Evolutionary conservation across 371 early-diverging fungal species (phyloP).

Genomic region (Apophysomyces elegans): DNA sequence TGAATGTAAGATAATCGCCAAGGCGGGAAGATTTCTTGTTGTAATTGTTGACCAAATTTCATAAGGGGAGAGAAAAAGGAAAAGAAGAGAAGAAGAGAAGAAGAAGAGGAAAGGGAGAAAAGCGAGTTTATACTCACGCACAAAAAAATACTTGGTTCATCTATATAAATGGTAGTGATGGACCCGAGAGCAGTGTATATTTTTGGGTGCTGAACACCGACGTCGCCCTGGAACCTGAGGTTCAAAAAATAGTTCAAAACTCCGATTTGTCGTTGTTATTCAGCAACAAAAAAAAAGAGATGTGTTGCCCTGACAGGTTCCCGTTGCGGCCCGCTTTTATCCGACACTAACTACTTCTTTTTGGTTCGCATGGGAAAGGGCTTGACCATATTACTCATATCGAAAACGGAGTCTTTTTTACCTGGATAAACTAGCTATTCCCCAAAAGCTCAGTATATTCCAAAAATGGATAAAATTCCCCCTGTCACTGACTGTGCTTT

Average conservation of each 20-base stretch:
- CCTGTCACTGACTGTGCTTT: background rate
- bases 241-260: background rate
- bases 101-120: slow-evolving; percentile 13
- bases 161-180: too few relatives aligned
- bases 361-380: background rate
- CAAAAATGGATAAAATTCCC: slow-evolving; percentile 9
- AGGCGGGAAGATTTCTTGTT: slow-evolving; percentile 48
- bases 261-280: background rate
- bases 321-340: slow-evolving; percentile 9
- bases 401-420: background rate
- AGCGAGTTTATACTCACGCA: slow-evolving; percentile 10
- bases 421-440: slow-evolving; percentile 2
- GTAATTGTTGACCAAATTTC: slow-evolving; percentile 53
- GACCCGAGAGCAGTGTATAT: background rate
- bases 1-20: slow-evolving; percentile 94
- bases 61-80: slow-evolving; percentile 20
- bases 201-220: slow-evolving; percentile 6
- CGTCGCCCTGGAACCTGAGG: background rate
- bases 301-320: too few relatives aligned
- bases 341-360: background rate
- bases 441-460: background rate
- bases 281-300: background rate
- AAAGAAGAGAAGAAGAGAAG: slow-evolving; percentile 15
- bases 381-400: too few relatives aligned
- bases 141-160: too few relatives aligned